Evolutionary conservation across 192 early-diverging fungal species (phyloP).

Genomic region (Funneliformis mosseae): DNA sequence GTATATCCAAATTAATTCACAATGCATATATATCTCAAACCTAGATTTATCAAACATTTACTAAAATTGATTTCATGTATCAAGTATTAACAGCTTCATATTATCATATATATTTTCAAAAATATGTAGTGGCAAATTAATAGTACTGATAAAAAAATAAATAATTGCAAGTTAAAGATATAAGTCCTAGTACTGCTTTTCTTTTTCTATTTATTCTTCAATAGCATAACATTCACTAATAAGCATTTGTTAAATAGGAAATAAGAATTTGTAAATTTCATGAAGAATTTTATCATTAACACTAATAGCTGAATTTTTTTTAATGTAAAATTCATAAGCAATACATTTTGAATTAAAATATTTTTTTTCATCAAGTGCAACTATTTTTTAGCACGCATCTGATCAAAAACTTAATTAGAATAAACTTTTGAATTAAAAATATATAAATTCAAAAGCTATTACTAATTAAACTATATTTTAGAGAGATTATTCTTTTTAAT

Average conservation of each 20-base stretch:
- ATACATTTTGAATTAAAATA: neutral
- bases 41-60: too few relatives aligned
- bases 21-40: too few relatives aligned
- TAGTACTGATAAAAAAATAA: too few relatives aligned
- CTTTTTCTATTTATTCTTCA: constrained; percentile 13
- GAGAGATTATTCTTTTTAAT: neutral
- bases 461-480: constrained; percentile 11
- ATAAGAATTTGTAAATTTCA: constrained; percentile 21
- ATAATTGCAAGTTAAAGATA: neutral
- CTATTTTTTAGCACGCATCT: constrained; percentile 17
- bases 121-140: too few relatives aligned
- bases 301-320: neutral
- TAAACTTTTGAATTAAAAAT: neutral
- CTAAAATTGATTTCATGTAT: too few relatives aligned
- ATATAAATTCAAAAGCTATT: too few relatives aligned
- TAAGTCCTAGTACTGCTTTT: neutral
- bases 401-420: neutral
- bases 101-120: too few relatives aligned
- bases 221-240: constrained; percentile 12
- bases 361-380: constrained; percentile 18
- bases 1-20: too few relatives aligned
- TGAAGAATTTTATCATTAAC: constrained; percentile 2
- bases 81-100: too few relatives aligned
- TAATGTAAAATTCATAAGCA: constrained; percentile 11
- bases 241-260: constrained; percentile 4